Conservation (phyloP, 2,329 filamentous ascomycete genomes). For the Fusarium pseudocircinatum region DNA sequence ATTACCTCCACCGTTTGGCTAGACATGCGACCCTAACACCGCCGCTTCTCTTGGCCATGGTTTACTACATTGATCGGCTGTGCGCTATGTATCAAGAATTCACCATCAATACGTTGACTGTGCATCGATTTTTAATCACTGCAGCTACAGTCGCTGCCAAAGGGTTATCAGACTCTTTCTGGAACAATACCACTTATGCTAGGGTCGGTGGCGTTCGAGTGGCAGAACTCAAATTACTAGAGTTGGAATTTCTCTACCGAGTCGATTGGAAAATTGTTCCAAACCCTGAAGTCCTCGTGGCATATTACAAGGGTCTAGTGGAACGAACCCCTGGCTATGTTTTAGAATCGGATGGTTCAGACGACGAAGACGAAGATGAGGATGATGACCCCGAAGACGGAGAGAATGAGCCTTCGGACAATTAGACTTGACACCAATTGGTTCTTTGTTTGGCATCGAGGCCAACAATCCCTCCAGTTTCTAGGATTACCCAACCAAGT, state of each 20-base stretch:
- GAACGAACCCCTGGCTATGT: conserved; percentile 68
- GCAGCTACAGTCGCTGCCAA: conserved; percentile 96
- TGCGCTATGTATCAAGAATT: conserved; percentile 94
- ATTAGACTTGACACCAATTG: conserved; percentile 11
- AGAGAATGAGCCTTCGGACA: conserved; percentile 17
- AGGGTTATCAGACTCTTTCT: conserved; percentile 94
- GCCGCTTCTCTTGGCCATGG: conserved; percentile 96
- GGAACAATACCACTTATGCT: conserved; percentile 98
- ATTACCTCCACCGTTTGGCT: conserved; percentile 92
- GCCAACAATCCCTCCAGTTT: neutral
- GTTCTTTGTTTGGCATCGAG: neutral
- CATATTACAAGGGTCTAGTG: conserved; percentile 91
- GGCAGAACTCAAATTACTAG: conserved; percentile 87
- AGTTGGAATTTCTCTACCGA: conserved; percentile 90
- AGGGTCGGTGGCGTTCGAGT: conserved; percentile 92
- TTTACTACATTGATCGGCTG: conserved; percentile 96
- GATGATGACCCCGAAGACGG: conserved; percentile 38
- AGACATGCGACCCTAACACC: conserved; percentile 94
- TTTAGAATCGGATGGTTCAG: conserved; percentile 55
- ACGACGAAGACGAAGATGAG: conserved; percentile 45
- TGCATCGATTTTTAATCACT: conserved; percentile 96
- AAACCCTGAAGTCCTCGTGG: conserved; percentile 89
- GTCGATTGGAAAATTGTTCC: conserved; percentile 98
- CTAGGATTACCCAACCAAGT: neutral
- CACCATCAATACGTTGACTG: conserved; percentile 94